phyloP scores from a whole-genome alignment of 306 rosid genomes.

The Lathyrus oleraceus region DNA sequence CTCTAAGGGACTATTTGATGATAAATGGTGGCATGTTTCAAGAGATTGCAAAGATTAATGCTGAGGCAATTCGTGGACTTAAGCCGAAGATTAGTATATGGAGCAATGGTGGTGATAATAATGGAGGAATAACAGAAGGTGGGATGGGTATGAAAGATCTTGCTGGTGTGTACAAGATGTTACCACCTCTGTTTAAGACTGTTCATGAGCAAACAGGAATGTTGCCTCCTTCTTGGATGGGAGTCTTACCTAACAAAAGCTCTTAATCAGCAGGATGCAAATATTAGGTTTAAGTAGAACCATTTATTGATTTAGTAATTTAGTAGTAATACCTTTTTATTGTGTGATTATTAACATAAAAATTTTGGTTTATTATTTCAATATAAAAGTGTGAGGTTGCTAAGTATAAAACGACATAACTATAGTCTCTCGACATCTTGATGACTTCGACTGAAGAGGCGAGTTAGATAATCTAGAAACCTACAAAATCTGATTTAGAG shows the following conservation, averaged over 20 bases:
- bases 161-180: slow-evolving; percentile 18
- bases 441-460: too few species aligned
- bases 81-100: slow-evolving; percentile 45
- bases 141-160: slow-evolving; percentile 2
- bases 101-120: slow-evolving; percentile 20
- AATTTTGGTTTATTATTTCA: too few species aligned
- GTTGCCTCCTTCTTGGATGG: slow-evolving; percentile 48
- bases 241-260: slow-evolving; percentile 8
- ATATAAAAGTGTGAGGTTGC: too few species aligned
- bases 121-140: neutral
- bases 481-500: too few species aligned
- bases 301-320: too few species aligned
- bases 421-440: too few species aligned
- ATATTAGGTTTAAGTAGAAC: neutral
- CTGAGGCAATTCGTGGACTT: slow-evolving; percentile 42
- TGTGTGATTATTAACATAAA: neutral
- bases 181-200: slow-evolving; percentile 41
- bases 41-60: slow-evolving; percentile 42
- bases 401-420: too few species aligned
- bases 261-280: neutral
- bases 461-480: too few species aligned
- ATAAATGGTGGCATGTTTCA: slow-evolving; percentile 38
- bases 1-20: slow-evolving; percentile 44
- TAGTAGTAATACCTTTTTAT: neutral
- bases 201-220: slow-evolving; percentile 50